Base-by-base conservation (phyloP, 306 rosid genomes). In the Medicago ruthenica region DNA sequence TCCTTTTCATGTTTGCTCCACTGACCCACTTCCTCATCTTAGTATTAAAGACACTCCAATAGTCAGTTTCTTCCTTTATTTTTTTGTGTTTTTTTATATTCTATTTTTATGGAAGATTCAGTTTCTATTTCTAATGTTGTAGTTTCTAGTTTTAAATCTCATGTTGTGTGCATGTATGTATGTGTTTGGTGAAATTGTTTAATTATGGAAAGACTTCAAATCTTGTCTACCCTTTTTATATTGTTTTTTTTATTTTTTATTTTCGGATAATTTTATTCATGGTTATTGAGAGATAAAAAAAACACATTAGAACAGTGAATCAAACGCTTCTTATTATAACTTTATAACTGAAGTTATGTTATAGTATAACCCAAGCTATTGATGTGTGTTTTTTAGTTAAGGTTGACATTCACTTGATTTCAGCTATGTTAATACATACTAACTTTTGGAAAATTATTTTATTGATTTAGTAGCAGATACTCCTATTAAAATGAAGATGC, bases 11-110 rank as follows among this genome's bases (percentile, higher is more conserved):
- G 98, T 96, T 50, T 89, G 81, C 83, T 66, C 92, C 75, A 65
- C 86, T 40, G 97, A 92, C 75, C 98, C 99, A 9, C 60, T 92
- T 59, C 99, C 98, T 71, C 98, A 90, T 59, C 93, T 96, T 60
- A 89, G 97, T 82, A 89, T 96, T 80, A 96, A 96, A 71, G 91
- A 92, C 70, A 96, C 98, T 45, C 98, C 98, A 85, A 92, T 96
- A 60, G 99, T 96, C 12, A 88, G 93, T 69, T 57, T 71, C 54
- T 7, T 4, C 31, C 4, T 2, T 31, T 6, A 31, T 6, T 34
- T 31, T 80, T 77, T 34, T 24, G 27, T 34, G 58, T 36, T 14
- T 57, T n/a, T 1, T 0, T 34, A n/a, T 15, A 22, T 58, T 58
- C 39, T 17, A 7, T 53, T 2, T n/a, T n/a, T 27, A 3, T 24